These are phyloP conservation scores for Paecilomyces sp. DNA, from an alignment of 2,329 filamentous ascomycete species.

Conservation along the genomic window DNA sequence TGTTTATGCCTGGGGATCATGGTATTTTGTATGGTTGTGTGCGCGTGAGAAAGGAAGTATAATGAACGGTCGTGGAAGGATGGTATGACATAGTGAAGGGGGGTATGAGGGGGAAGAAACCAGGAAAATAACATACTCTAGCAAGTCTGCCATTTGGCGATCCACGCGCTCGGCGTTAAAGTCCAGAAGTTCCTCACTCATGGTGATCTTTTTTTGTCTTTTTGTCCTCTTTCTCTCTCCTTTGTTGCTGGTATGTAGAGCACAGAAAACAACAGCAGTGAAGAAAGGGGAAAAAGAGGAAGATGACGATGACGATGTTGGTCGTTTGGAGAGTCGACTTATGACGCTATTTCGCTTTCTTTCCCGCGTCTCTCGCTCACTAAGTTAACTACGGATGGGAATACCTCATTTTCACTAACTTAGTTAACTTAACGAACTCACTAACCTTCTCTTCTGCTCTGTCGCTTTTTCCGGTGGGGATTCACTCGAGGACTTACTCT, in stretches of 20 bases:
- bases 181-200: constrained; percentile 8
- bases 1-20: not conserved
- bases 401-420: too few relatives aligned
- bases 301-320: too few relatives aligned
- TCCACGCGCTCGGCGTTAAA: constrained; percentile 12
- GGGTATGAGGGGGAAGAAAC: not conserved
- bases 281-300: too few relatives aligned
- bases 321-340: not conserved
- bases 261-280: too few relatives aligned
- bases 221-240: too few relatives aligned
- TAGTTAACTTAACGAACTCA: too few relatives aligned
- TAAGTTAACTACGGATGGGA: too few relatives aligned
- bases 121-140: constrained; percentile 14
- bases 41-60: not conserved
- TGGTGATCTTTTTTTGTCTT: constrained; percentile 1
- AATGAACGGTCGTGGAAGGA: not conserved
- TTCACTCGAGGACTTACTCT: not conserved
- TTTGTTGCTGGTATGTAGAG: too few relatives aligned
- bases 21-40: not conserved
- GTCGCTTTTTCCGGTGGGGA: not conserved
- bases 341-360: too few relatives aligned
- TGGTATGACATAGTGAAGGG: not conserved
- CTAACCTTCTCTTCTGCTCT: too few relatives aligned
- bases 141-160: constrained; percentile 16
- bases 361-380: too few relatives aligned